Conservation (phyloP, 1,284 basidiomycete genomes). For the Coriolopsis trogii region DNA sequence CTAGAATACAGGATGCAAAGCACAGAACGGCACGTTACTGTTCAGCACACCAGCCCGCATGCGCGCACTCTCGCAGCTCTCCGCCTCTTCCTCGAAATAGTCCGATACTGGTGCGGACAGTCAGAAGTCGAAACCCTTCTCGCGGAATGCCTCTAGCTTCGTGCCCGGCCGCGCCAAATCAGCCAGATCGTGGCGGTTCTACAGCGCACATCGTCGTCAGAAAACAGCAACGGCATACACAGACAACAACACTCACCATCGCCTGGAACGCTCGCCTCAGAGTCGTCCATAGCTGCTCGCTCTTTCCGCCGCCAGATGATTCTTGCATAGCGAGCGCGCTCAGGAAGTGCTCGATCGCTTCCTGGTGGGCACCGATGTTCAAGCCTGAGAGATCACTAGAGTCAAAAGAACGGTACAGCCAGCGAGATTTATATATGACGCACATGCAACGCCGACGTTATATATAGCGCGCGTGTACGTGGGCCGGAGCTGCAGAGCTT, state of each 20-base stretch:
- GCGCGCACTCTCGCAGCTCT: background rate
- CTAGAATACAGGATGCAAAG: slow-evolving; percentile 15
- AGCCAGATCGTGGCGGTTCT: slow-evolving; percentile 69
- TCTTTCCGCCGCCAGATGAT: slow-evolving; percentile 65
- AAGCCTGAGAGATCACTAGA: slow-evolving; percentile 71
- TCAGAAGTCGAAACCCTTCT: slow-evolving; percentile 87
- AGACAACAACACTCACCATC: slow-evolving; percentile 61
- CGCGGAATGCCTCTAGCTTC: slow-evolving; percentile 69
- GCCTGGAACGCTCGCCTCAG: slow-evolving; percentile 81
- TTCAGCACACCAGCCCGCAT: too few relatives aligned
- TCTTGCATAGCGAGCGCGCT: slow-evolving; percentile 88
- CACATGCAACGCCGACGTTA: slow-evolving; percentile 96
- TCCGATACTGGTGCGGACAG: slow-evolving; percentile 1
- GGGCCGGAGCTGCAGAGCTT: slow-evolving; percentile 91
- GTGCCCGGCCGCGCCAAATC: slow-evolving; percentile 60
- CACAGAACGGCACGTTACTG: slow-evolving; percentile 14
- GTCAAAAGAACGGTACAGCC: background rate
- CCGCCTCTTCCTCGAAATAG: background rate
- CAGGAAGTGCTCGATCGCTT: slow-evolving; percentile 97
- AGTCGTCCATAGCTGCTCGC: slow-evolving; percentile 91
- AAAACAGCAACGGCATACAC: slow-evolving; percentile 1
- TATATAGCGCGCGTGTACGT: slow-evolving; percentile 98
- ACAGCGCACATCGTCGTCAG: slow-evolving; percentile 8
- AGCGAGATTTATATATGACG: slow-evolving; percentile 29
- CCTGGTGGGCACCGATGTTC: slow-evolving; percentile 94